Conservation (phyloP, 345 rosid species). For the Kernera saxatilis region DNA sequence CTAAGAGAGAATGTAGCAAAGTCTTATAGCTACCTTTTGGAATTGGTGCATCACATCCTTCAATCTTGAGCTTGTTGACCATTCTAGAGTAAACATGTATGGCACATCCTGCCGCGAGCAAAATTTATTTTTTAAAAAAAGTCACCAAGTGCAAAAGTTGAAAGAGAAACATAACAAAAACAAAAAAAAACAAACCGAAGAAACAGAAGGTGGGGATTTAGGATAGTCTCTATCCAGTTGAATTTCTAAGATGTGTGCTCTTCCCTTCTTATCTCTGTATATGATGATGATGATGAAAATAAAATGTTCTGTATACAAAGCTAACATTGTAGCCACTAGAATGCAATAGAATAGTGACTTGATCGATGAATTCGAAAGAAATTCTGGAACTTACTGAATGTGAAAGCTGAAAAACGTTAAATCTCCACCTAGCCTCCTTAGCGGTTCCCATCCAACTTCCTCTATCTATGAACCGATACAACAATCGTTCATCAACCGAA, state of each 20-base stretch:
- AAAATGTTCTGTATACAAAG: background rate
- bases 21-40: constrained; percentile 36
- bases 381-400: constrained; percentile 41
- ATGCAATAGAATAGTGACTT: background rate
- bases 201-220: constrained; percentile 54
- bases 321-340: background rate
- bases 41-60: constrained; percentile 61
- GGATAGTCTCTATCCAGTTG: constrained; percentile 53
- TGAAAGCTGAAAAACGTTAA: constrained; percentile 56
- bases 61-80: constrained; percentile 56
- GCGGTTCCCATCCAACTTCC: constrained; percentile 80
- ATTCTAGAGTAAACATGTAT: constrained; percentile 45
- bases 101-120: constrained; percentile 55
- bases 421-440: constrained; percentile 49
- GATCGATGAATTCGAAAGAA: background rate
- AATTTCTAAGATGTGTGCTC: constrained; percentile 55
- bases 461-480: constrained; percentile 46
- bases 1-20: background rate
- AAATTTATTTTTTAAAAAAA: too few species aligned
- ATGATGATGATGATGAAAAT: background rate
- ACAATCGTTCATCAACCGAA: background rate
- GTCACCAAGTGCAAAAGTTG: background rate
- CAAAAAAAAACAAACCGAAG: constrained; percentile 46
- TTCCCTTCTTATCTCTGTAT: constrained; percentile 56
- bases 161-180: background rate